These are phyloP conservation scores for Geopyxis carbonaria DNA, from an alignment of 495 filamentous ascomycete species.

Conservation along the genomic window DNA sequence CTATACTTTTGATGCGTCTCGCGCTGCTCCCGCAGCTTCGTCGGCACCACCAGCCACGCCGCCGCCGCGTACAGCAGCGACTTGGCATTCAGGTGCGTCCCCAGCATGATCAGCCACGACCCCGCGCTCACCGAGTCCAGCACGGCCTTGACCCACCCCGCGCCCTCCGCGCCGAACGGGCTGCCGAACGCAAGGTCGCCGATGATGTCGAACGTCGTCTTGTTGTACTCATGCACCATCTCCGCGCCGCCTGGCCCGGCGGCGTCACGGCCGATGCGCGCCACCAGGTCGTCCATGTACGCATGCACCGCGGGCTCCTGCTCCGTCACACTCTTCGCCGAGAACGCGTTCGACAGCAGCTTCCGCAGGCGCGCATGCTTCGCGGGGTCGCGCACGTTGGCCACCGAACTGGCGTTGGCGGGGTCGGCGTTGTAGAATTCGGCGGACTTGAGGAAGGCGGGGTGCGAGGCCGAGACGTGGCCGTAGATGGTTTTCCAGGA, in stretches of 20 bases:
- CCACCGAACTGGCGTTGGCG: slow-evolving; percentile 8
- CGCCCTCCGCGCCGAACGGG: slow-evolving; percentile 30
- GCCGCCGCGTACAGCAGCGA: no score
- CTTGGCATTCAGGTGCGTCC: no score
- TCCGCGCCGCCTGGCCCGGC: slow-evolving; percentile 15
- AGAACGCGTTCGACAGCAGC: slow-evolving; percentile 34
- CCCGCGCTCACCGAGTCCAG: slow-evolving; percentile 26
- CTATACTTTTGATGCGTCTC: no score
- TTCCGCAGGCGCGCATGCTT: slow-evolving; percentile 29
- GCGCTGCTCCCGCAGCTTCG: no score
- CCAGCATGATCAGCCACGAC: no score
- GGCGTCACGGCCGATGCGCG: slow-evolving; percentile 19
- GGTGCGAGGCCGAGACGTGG: slow-evolving; percentile 13
- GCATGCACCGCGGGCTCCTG: slow-evolving; percentile 32
- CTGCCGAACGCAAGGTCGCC: slow-evolving; percentile 42
- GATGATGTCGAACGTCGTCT: slow-evolving; percentile 35
- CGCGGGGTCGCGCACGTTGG: slow-evolving; percentile 13
- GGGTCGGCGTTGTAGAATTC: slow-evolving; percentile 23
- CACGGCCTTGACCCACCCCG: slow-evolving; percentile 29
- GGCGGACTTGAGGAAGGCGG: slow-evolving; percentile 19
- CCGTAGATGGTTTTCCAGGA: slow-evolving; percentile 49
- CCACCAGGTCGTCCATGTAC: slow-evolving; percentile 33
- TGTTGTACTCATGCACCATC: slow-evolving; percentile 11
- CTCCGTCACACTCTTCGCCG: slow-evolving; percentile 30
- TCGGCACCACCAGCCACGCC: no score